These are phyloP conservation scores for Pseudogymnoascus verrucosus DNA, from an alignment of 2,329 filamentous ascomycete species.

Conservation along the genomic window DNA sequence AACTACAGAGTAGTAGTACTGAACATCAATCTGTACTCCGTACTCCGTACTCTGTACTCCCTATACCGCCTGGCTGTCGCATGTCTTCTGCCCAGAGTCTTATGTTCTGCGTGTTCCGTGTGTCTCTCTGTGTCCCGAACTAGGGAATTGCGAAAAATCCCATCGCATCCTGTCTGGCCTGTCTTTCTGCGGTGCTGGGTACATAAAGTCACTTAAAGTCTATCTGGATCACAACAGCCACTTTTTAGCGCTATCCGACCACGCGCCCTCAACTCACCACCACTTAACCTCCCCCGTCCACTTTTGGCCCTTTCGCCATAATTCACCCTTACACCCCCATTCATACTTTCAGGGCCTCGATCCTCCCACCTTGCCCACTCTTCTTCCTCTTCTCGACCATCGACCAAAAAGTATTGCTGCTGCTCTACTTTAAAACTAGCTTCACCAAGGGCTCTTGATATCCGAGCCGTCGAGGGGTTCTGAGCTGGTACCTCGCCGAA, in stretches of 20 bases:
- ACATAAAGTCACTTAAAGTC: neutral
- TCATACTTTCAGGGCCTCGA: neutral
- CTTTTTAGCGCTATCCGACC: neutral
- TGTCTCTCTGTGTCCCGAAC: neutral
- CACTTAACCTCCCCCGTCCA: neutral
- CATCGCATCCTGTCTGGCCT: neutral
- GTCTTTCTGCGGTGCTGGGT: neutral
- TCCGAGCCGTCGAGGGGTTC: neutral
- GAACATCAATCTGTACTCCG: neutral
- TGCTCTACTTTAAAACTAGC: neutral
- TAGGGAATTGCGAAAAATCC: neutral
- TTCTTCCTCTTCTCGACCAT: neutral
- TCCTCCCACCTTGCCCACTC: neutral
- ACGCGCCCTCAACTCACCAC: neutral
- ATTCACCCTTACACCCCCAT: neutral
- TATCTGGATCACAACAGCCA: constrained; percentile 5
- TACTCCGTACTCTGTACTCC: neutral
- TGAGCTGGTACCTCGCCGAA: constrained; percentile 3
- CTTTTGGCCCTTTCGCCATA: constrained; percentile 5
- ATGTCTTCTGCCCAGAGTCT: neutral
- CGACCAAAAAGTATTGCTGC: neutral
- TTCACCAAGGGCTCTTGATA: neutral
- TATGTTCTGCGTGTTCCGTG: neutral
- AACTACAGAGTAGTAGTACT: neutral
- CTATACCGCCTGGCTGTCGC: neutral